A percentile compares a stretch with the other conserved stretches of the same genome.
Evolutionary conservation across 2,329 filamentous ascomycete genomes (phyloP).

Genomic region (Fusarium vanettenii): DNA sequence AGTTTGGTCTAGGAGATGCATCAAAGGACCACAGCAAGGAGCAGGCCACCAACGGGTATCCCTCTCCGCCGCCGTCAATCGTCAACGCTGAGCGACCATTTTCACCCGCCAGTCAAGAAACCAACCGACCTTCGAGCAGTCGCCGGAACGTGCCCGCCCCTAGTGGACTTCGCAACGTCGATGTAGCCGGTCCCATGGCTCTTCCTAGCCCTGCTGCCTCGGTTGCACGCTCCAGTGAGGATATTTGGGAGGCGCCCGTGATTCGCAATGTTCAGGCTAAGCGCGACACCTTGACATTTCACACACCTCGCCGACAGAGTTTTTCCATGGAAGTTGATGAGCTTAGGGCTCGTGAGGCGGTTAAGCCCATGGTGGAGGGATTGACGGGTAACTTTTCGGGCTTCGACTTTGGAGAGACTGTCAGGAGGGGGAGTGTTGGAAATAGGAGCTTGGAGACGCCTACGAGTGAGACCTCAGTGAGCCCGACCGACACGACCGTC

Average conservation of each 20-base stretch:
- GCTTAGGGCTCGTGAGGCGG: conserved; percentile 11
- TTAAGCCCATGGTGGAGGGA: conserved; percentile 46
- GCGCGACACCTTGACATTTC: conserved; percentile 62
- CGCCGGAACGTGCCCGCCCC: conserved; percentile 37
- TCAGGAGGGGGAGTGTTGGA: conserved; percentile 38
- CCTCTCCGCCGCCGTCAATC: conserved; percentile 54
- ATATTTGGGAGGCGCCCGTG: conserved; percentile 53
- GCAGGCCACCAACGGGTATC: conserved; percentile 43
- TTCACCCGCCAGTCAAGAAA: conserved; percentile 35
- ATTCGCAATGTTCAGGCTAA: conserved; percentile 62
- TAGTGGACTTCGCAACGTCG: conserved; percentile 43
- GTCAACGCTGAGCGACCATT: conserved; percentile 44
- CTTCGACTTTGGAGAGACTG: conserved; percentile 52
- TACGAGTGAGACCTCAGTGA: conserved; percentile 24
- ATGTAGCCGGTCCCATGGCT: conserved; percentile 45
- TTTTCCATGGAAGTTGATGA: conserved; percentile 61
- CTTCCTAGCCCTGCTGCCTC: conserved; percentile 59
- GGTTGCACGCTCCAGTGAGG: conserved; percentile 53
- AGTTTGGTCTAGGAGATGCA: conserved; percentile 47
- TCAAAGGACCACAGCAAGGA: conserved; percentile 17
- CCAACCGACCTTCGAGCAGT: conserved; percentile 24
- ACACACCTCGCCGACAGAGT: conserved; percentile 59
- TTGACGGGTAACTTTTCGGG: conserved; percentile 53
- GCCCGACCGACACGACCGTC: conserved; percentile 30
- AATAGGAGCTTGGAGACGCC: conserved; percentile 28